A percentile compares a stretch with the other conserved stretches of the same genome.
Evolutionary conservation across 106 monocot species (phyloP).

Genomic region (Dactylorhiza incarnata): DNA sequence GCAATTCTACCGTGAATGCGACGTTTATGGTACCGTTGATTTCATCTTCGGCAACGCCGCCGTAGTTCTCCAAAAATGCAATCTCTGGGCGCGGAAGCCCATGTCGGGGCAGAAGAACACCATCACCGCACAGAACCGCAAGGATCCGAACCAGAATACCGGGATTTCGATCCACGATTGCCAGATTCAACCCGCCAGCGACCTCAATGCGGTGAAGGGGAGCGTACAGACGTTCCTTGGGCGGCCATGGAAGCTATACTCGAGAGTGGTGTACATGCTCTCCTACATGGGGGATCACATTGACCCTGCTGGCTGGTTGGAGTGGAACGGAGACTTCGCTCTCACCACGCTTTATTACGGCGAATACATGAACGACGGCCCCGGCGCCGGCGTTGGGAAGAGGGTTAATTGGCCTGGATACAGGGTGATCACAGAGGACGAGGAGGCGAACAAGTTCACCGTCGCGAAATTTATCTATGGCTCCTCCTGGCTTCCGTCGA

Average conservation of each 20-base stretch:
- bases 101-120: slow-evolving; percentile 57
- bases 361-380: slow-evolving; percentile 57
- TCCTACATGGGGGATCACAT: slow-evolving; percentile 38
- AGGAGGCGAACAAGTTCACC: slow-evolving; percentile 42
- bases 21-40: slow-evolving; percentile 86
- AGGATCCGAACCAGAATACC: slow-evolving; percentile 72
- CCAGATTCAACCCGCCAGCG: slow-evolving; percentile 22
- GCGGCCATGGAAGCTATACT: slow-evolving; percentile 64
- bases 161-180: slow-evolving; percentile 76
- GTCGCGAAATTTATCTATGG: slow-evolving; percentile 38
- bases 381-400: slow-evolving; percentile 28
- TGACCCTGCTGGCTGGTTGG: slow-evolving; percentile 37
- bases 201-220: slow-evolving; percentile 21
- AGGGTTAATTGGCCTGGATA: slow-evolving; percentile 44
- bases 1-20: slow-evolving; percentile 84
- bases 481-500: slow-evolving; percentile 36
- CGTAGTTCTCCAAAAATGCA: slow-evolving; percentile 77
- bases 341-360: slow-evolving; percentile 51
- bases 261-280: slow-evolving; percentile 36
- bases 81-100: slow-evolving; percentile 55
- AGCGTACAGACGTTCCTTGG: slow-evolving; percentile 43
- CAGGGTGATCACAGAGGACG: slow-evolving; percentile 23
- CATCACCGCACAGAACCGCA: slow-evolving; percentile 68
- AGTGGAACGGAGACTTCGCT: slow-evolving; percentile 36
- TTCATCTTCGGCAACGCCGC: slow-evolving; percentile 95